Evolutionary conservation across 2,329 filamentous ascomycete species (phyloP).

Genomic region (Acephala macrosclerotiorum): DNA sequence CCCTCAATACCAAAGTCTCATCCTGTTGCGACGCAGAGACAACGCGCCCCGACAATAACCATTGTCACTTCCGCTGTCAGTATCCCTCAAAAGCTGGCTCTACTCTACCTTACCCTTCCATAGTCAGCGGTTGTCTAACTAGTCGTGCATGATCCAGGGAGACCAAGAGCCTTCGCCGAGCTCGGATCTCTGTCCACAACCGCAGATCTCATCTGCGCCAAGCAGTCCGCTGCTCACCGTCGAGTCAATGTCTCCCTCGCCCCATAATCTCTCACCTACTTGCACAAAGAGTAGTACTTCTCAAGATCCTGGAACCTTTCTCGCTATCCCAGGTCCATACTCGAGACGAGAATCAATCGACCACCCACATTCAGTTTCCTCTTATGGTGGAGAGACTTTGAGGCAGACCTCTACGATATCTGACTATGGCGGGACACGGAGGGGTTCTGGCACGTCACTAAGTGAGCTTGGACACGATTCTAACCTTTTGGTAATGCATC

Average conservation of each 20-base stretch:
- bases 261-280: constrained; percentile 74
- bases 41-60: constrained; percentile 64
- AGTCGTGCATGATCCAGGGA: constrained; percentile 43
- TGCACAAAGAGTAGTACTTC: constrained; percentile 58
- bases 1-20: too few species aligned
- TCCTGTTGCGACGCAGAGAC: too few species aligned
- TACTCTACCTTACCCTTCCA: too few species aligned
- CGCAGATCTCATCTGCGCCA: too few species aligned
- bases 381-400: constrained; percentile 48
- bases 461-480: too few species aligned
- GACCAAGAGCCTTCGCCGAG: too few species aligned
- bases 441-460: too few species aligned
- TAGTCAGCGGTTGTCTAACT: constrained; percentile 46
- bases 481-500: too few species aligned
- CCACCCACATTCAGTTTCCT: constrained; percentile 55
- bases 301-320: constrained; percentile 57
- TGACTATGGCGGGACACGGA: too few species aligned
- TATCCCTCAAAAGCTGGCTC: constrained; percentile 44
- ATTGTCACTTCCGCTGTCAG: constrained; percentile 63
- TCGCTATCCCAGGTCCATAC: constrained; percentile 68
- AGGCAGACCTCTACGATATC: too few species aligned
- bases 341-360: constrained; percentile 70
- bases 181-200: too few species aligned
- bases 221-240: too few species aligned
- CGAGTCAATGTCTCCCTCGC: constrained; percentile 55